These are phyloP conservation scores for Sarocladium brachiariae DNA, from an alignment of 2,329 filamentous ascomycete species.

Conservation along the genomic window DNA sequence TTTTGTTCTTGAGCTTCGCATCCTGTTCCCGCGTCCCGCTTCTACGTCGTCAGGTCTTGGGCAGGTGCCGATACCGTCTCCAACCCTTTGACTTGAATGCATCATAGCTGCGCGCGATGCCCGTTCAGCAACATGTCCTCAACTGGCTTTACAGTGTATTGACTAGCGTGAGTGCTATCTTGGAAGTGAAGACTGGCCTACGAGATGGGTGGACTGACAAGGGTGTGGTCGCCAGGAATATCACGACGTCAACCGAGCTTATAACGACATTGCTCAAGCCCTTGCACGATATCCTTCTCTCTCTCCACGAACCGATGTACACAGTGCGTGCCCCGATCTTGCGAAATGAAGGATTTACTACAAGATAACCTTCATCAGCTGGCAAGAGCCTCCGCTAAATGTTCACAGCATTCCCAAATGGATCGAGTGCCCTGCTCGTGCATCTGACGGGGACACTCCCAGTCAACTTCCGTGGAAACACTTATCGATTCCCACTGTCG, in stretches of 20 bases:
- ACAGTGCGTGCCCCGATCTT: slow-evolving; percentile 57
- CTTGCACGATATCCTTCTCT: slow-evolving; percentile 75
- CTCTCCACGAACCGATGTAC: slow-evolving; percentile 83
- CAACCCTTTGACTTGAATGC: neutral
- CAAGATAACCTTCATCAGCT: neutral
- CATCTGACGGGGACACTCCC: slow-evolving; percentile 83
- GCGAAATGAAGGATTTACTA: neutral
- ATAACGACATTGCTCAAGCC: slow-evolving; percentile 80
- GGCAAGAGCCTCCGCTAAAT: slow-evolving; percentile 10
- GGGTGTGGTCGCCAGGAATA: slow-evolving; percentile 63
- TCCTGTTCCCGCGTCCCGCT: neutral
- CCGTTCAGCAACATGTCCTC: slow-evolving; percentile 81
- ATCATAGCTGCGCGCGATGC: slow-evolving; percentile 36
- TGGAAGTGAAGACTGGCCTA: neutral
- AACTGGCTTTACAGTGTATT: slow-evolving; percentile 94
- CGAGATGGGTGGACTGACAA: neutral
- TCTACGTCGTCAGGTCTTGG: neutral
- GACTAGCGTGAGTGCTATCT: slow-evolving; percentile 40
- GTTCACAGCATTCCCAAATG: slow-evolving; percentile 76
- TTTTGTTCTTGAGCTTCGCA: neutral
- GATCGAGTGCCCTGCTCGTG: slow-evolving; percentile 76
- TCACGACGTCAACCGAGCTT: slow-evolving; percentile 83
- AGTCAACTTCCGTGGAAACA: slow-evolving; percentile 81
- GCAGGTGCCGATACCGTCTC: neutral
- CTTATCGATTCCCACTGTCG: slow-evolving; percentile 85